Base-by-base conservation (phyloP, 2,329 filamentous ascomycete genomes). In the Fusarium marasasianum region DNA sequence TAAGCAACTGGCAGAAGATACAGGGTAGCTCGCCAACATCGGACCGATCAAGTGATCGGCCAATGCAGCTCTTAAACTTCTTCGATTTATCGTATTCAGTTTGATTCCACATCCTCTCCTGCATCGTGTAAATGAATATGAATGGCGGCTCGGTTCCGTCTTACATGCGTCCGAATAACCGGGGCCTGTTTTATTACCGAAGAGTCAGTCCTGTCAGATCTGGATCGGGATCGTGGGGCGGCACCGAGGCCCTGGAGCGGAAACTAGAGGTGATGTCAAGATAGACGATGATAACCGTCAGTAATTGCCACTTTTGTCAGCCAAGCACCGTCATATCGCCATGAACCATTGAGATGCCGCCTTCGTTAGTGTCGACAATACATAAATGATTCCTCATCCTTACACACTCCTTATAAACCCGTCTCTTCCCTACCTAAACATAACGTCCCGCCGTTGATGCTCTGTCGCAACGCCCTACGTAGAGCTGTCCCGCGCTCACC, bases 401-500 rank as follows among this genome's bases (percentile, higher is more conserved):
- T 45, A 51, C 51, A 45, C 41, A 18, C 6, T 62, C 41, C 14
- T 50, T 60, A 56, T 62, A 63, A 77, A 47, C 35, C 29, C 35
- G 47, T 45, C 29, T 18, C 20, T 24, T 24, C 43, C n/a, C 45
- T 20, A 35, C n/a, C 45, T 20, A 33, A 54, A 56, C 15, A 59
- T 53, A 60, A 59, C 48, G 67, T 59, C 29, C 71, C 50, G 71
- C 76, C 74, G 62, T 79, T 79, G 72, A 82, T 85, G 83, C 81
- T 84, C 63, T 77, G 76, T 59, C 76, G 78, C 72, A 76, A 79
- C 75, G 75, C 77, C 64, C 59, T 80, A 18, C 77, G 73, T 60
- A 79, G 80, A 79, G 79, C 77, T 72, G 71, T 78, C 53, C 76
- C 77, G 61, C 81, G 79, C 76, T 72, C 77, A 64, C 80, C 45